Percentiles rank a stretch among this genome's conserved stretches.
These are phyloP conservation scores for Cladosporium sp. DNA, from an alignment of 2,329 filamentous ascomycete species.

Conservation along the genomic window DNA sequence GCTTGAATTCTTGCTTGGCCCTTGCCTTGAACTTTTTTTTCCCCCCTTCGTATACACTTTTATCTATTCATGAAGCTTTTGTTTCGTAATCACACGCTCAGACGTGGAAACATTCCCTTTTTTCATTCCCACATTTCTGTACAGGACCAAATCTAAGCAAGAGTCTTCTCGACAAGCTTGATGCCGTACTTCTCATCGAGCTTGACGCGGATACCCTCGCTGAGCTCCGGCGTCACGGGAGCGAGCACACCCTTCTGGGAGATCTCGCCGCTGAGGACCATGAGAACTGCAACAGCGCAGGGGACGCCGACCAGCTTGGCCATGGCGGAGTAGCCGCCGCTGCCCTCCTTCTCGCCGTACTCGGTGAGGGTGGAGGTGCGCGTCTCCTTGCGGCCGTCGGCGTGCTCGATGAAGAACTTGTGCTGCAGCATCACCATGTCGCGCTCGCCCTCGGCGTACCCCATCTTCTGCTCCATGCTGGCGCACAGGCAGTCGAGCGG, in stretches of 20 bases:
- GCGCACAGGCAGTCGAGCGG: slow-evolving; percentile 89
- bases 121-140: no score
- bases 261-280: slow-evolving; percentile 36
- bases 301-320: slow-evolving; percentile 76
- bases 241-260: slow-evolving; percentile 56
- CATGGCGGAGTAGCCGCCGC: slow-evolving; percentile 68
- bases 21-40: no score
- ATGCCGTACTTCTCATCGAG: slow-evolving; percentile 75
- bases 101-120: no score
- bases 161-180: slow-evolving; percentile 63
- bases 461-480: slow-evolving; percentile 86
- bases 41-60: no score
- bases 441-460: slow-evolving; percentile 75
- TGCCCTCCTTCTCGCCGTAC: slow-evolving; percentile 71
- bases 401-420: slow-evolving; percentile 79
- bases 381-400: slow-evolving; percentile 72
- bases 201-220: slow-evolving; percentile 69
- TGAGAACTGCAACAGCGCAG: slow-evolving; percentile 63
- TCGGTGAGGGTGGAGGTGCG: slow-evolving; percentile 77
- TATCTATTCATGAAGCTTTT: background rate
- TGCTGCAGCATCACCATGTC: slow-evolving; percentile 78
- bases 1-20: no score
- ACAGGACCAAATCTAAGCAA: slow-evolving; percentile 5
- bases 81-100: background rate
- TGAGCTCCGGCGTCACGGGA: slow-evolving; percentile 69